phyloP scores from a whole-genome alignment of 345 rosid species.

The Citrus australasica region DNA sequence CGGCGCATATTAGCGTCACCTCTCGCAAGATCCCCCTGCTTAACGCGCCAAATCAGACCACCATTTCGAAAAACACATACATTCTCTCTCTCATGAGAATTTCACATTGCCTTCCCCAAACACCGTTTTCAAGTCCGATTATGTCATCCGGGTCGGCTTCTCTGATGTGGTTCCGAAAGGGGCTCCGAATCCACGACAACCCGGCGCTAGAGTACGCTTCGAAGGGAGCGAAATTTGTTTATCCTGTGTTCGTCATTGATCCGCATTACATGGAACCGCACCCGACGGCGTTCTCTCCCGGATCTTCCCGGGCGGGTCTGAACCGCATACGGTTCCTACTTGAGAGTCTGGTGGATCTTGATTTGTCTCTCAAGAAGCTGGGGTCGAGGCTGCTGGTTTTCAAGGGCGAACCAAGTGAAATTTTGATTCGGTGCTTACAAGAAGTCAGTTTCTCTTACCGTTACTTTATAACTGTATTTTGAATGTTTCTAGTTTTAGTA shows the following conservation, averaged over 20 bases:
- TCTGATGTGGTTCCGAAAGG: slow-evolving; percentile 94
- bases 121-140: slow-evolving; percentile 7
- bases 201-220: slow-evolving; percentile 78
- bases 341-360: slow-evolving; percentile 75
- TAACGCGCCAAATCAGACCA: slow-evolving; percentile 2
- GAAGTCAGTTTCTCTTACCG: slow-evolving; percentile 35
- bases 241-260: slow-evolving; percentile 85
- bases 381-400: slow-evolving; percentile 60
- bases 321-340: slow-evolving; percentile 82
- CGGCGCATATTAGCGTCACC: background rate
- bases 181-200: slow-evolving; percentile 90
- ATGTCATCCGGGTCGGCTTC: slow-evolving; percentile 54
- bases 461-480: background rate
- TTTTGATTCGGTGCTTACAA: slow-evolving; percentile 66
- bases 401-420: slow-evolving; percentile 65
- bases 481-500: background rate
- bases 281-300: slow-evolving; percentile 62
- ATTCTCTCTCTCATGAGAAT: slow-evolving; percentile 9
- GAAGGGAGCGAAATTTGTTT: slow-evolving; percentile 38
- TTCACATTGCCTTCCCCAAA: background rate
- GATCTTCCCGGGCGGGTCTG: slow-evolving; percentile 63
- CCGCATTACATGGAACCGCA: slow-evolving; percentile 85
- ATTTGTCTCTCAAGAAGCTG: slow-evolving; percentile 52
- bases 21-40: background rate
- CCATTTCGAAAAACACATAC: background rate